phyloP scores from a whole-genome alignment of 768 basidiomycete genomes.

The Jaapia argillacea region DNA sequence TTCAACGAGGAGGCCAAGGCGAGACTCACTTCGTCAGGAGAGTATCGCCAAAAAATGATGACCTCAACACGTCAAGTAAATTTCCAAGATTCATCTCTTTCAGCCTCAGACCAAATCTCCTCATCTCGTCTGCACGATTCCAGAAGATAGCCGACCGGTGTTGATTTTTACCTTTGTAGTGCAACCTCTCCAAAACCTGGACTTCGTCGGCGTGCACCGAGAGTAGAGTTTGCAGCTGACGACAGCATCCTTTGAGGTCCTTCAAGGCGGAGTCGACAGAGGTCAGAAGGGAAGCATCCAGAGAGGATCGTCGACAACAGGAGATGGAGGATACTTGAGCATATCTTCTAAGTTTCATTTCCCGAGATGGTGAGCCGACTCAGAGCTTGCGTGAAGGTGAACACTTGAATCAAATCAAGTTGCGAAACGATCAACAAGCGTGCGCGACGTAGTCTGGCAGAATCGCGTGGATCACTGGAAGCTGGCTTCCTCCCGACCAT shows the following conservation, averaged over 20 bases:
- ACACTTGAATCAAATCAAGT: too few relatives aligned
- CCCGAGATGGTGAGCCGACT: too few relatives aligned
- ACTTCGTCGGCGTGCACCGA: conserved; percentile 38
- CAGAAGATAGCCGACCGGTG: conserved; percentile 63
- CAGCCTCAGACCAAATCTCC: conserved; percentile 35
- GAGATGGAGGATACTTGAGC: too few relatives aligned
- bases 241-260: conserved; percentile 42
- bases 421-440: too few relatives aligned
- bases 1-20: too few relatives aligned
- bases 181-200: conserved; percentile 52
- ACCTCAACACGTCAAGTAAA: conserved; percentile 26
- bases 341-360: too few relatives aligned
- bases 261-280: conserved; percentile 51
- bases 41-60: conserved; percentile 39
- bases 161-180: conserved; percentile 78
- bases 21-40: conserved; percentile 26
- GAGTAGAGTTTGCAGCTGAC: conserved; percentile 37
- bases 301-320: conserved; percentile 8
- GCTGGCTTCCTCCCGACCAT: not conserved
- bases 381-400: too few relatives aligned
- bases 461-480: too few relatives aligned
- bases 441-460: too few relatives aligned
- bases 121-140: conserved; percentile 51
- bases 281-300: conserved; percentile 18
- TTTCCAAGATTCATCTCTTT: conserved; percentile 14